Evolutionary conservation across 2,329 filamentous ascomycete genomes (phyloP), one percentile per base, ranked within the genome.

Genomic region (Xylaria multiplex): DNA sequence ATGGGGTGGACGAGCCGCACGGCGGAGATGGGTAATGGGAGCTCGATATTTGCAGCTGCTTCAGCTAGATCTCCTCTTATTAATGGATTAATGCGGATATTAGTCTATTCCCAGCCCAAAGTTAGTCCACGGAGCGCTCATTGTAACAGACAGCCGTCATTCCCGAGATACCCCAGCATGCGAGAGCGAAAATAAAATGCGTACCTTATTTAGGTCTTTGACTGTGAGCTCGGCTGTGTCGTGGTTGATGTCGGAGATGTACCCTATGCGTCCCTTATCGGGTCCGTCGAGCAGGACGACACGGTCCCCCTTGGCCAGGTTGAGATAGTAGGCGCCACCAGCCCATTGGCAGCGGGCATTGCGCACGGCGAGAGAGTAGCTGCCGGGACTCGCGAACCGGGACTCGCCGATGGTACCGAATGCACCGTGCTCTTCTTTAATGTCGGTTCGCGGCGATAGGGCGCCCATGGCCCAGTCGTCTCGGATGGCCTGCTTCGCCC

Each of bases 1-100:
- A 96, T 82, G 24, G 92, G 89, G 75, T 92, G 88, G 55, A 98
- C 93, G 40, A 97, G 91, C 64, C 93, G 92, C 69, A 98, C 84
- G 67, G 91, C 84, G 40, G 87, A 85, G 74, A 96, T 84, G 60
- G 91, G 85, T 37, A 97, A 78, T 37, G 88, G 82, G 59, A 86
- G 76, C 72, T 85, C 82, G 64, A 84, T 74, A 72, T 83, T 76
- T 52, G 84, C 79, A 64, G 85, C 80, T 42, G 81, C 77, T 56
- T 78, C 72, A 6, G n/a, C 63, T 80, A 76, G 80, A 52, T 68
- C 62, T 50, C 30, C 43, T 63, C 64, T 79, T 73, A 79, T 83
- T 79, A 73, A 81, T 69, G 82, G 80, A 65, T 76, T 73, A 16
- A 83, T 52, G 30, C 73, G 74, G 68, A 79, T 63, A 72, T 84